Percentiles rank a stretch among this genome's conserved stretches.
Conservation (phyloP, 257 asterid species). For the Capsicum pubescens region DNA sequence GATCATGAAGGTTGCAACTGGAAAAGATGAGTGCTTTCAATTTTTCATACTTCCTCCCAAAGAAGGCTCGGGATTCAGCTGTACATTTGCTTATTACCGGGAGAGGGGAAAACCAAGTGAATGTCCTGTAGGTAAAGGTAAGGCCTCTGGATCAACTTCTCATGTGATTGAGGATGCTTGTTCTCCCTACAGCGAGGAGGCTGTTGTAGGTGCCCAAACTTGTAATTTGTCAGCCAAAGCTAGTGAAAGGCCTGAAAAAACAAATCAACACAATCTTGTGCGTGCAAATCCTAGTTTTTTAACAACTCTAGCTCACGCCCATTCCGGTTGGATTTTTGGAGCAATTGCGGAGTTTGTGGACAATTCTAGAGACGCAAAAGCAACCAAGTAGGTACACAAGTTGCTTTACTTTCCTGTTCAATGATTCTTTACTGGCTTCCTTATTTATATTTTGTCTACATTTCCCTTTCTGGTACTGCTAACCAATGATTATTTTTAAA, state of each 20-base stretch:
- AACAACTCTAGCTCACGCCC: slow-evolving; percentile 78
- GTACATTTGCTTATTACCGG: slow-evolving; percentile 45
- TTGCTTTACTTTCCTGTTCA: slow-evolving; percentile 23
- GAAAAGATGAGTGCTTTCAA: slow-evolving; percentile 46
- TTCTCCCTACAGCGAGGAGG: slow-evolving; percentile 36
- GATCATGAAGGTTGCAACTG: slow-evolving; percentile 63
- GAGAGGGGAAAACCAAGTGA: slow-evolving; percentile 34
- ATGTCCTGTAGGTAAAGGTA: slow-evolving; percentile 47
- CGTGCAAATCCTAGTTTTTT: slow-evolving; percentile 72
- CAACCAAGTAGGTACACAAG: slow-evolving; percentile 59
- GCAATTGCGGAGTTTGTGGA: slow-evolving; percentile 89
- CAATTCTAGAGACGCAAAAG: slow-evolving; percentile 82
- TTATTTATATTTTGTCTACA: neutral
- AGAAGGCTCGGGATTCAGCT: slow-evolving; percentile 39
- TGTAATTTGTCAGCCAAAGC: slow-evolving; percentile 38
- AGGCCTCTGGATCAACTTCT: slow-evolving; percentile 51
- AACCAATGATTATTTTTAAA: neutral
- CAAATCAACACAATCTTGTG: slow-evolving; percentile 40
- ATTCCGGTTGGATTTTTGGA: slow-evolving; percentile 88
- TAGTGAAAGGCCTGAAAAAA: slow-evolving; percentile 37
- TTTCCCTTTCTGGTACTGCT: slow-evolving; percentile 25
- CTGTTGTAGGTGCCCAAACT: slow-evolving; percentile 43
- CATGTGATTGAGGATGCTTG: slow-evolving; percentile 41
- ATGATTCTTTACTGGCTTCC: slow-evolving; percentile 16
- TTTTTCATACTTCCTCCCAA: slow-evolving; percentile 57